Evolutionary conservation across 768 basidiomycete genomes (phyloP), one percentile per base, ranked within the genome.

Genomic region (Tulasnella sp.): DNA sequence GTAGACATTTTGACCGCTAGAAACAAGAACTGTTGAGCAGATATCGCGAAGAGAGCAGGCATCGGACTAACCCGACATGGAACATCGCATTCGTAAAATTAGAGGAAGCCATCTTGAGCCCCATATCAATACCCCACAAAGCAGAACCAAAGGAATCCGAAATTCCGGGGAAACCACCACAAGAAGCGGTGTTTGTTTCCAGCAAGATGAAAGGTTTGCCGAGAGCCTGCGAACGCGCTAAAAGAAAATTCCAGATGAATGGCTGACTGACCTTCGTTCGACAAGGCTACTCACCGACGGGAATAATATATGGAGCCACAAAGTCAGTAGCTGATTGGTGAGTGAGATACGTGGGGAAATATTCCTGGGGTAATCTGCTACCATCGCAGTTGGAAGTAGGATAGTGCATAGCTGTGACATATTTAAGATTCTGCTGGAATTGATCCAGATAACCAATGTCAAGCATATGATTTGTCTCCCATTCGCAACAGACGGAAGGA

Each of bases 141-240:
- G 72, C 67, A 1, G 70, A 69, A 4, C 68, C 72, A 49, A 76
- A 76, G 35, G 65, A 68, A 57, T 75, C 71, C 32, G 68, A 70
- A 48, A 77, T 57, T 4, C 75, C 75, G 13, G 69, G 62, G 58
- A 75, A 75, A 15, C 75, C 75, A 53, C 72, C 73, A 60, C 75
- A 77, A 41, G 68, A 70, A 0, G 73, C 74, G 6, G 71, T 69
- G 56, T 73, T 82, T 9, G 77, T 81, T 63, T 84, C 81, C 55
- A 82, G 71, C 78, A 83, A 80, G 47, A 79, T 57, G 29, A 81
- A 62, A n/a, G 70, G 69, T 51, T 64, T 64, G n/a, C 63, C 61
- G 20, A 58, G 56, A 27, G 24, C 29, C 56, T 74, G 71, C 2
- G 64, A 61, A 31, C 65, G 64, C 0, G 60, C 61, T 54, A 67